phyloP scores from a whole-genome alignment of 192 early-diverging fungal species.

The Allomyces arbusculus region DNA sequence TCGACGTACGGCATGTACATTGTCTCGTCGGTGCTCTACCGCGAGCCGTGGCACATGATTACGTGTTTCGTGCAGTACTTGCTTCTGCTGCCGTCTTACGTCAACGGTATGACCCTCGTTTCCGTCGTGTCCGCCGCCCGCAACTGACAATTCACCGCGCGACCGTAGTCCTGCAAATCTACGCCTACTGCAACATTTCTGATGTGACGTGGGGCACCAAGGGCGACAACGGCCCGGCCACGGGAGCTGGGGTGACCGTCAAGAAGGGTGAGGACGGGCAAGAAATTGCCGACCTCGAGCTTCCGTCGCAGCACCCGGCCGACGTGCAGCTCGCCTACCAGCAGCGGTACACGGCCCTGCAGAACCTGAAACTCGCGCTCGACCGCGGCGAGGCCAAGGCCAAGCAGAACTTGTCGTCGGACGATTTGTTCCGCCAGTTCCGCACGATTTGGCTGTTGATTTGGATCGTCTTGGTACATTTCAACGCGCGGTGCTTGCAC shows the following conservation, averaged over 20 bases:
- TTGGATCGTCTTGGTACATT: slow-evolving; percentile 42
- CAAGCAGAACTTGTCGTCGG: slow-evolving; percentile 16
- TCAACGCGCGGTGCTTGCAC: too few relatives aligned
- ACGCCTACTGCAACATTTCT: slow-evolving; percentile 67
- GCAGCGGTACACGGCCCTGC: neutral
- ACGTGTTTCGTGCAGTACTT: slow-evolving; percentile 49
- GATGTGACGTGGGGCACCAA: slow-evolving; percentile 77
- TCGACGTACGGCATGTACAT: slow-evolving; percentile 52
- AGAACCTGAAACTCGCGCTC: neutral
- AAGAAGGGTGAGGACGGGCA: slow-evolving; percentile 23
- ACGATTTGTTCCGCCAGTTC: slow-evolving; percentile 70
- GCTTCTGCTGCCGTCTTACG: slow-evolving; percentile 54
- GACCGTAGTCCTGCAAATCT: slow-evolving; percentile 43
- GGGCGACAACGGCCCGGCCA: slow-evolving; percentile 37
- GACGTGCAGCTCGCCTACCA: neutral
- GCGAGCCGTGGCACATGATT: slow-evolving; percentile 63
- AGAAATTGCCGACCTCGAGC: slow-evolving; percentile 22
- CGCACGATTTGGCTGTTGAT: slow-evolving; percentile 49
- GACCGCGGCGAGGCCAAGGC: neutral
- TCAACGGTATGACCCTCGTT: slow-evolving; percentile 22
- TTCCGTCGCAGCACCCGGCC: slow-evolving; percentile 9
- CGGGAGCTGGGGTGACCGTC: slow-evolving; percentile 19
- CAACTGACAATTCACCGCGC: slow-evolving; percentile 14
- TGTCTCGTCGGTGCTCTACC: slow-evolving; percentile 34
- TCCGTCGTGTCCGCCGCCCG: slow-evolving; percentile 18